Evolutionary conservation across 345 rosid genomes (phyloP).

Genomic region (Euphorbia peplus): DNA sequence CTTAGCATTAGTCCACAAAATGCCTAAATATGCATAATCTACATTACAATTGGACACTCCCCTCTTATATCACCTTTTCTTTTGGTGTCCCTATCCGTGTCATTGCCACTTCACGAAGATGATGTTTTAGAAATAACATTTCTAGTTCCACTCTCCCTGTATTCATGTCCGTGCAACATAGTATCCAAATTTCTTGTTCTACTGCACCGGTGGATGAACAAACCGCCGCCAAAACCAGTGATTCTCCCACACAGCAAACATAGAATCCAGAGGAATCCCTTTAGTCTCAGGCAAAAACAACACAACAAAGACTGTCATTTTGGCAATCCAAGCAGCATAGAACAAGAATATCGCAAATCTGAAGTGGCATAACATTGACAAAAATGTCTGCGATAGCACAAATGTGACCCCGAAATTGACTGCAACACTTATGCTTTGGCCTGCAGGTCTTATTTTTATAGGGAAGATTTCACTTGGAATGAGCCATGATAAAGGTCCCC

Average conservation of each 20-base stretch:
- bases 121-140: no score
- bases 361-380: conserved; percentile 63
- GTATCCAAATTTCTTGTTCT: not conserved
- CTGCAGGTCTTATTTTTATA: conserved; percentile 53
- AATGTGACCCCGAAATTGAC: conserved; percentile 48
- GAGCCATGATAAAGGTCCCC: conserved; percentile 67
- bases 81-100: no score
- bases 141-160: no score
- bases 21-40: not conserved
- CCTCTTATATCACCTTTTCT: no score
- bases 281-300: conserved; percentile 63
- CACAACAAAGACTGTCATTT: conserved; percentile 49
- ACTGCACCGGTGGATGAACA: conserved; percentile 10
- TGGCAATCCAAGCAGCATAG: conserved; percentile 54
- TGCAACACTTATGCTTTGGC: conserved; percentile 58
- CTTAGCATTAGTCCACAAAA: not conserved
- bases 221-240: conserved; percentile 68
- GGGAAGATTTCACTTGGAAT: conserved; percentile 72
- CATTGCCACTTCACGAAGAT: no score
- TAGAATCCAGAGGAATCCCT: conserved; percentile 54
- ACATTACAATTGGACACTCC: no score
- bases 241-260: conserved; percentile 52
- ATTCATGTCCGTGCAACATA: no score
- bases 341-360: conserved; percentile 54
- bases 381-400: conserved; percentile 54